phyloP scores from a whole-genome alignment of 169 alveolate species.

The Eimeria praecox region DNA sequence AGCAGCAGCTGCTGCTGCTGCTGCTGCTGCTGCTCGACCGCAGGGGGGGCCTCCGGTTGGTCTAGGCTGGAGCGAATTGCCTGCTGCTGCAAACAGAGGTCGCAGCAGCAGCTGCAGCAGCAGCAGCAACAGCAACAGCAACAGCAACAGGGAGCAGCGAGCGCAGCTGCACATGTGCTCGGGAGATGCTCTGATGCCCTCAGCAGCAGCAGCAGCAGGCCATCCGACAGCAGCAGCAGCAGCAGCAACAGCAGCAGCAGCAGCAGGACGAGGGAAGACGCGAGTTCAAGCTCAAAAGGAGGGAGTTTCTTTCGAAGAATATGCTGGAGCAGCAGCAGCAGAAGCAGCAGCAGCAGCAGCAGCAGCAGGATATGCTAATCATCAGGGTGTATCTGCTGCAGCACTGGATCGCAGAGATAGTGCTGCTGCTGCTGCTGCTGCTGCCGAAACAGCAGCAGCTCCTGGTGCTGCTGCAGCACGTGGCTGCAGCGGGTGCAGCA shows the following conservation, averaged over 20 bases:
- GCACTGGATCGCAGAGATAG: neutral
- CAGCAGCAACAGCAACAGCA: conserved; percentile 30
- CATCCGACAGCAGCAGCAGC: neutral
- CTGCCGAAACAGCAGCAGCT: conserved; percentile 12
- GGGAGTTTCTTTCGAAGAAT: neutral
- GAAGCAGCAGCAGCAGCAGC: neutral
- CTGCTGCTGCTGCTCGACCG: conserved; percentile 50
- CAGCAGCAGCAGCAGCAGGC: conserved; percentile 51
- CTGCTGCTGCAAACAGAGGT: neutral
- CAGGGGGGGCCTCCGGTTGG: neutral
- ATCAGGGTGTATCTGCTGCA: no score
- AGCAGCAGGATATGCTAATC: no score
- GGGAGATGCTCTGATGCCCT: neutral
- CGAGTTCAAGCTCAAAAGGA: neutral
- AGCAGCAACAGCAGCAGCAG: neutral
- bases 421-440: conserved; percentile 34
- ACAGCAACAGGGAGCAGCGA: conserved; percentile 12
- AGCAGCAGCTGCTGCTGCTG: conserved; percentile 29
- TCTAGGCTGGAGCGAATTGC: neutral
- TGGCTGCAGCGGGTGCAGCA: conserved; percentile 15
- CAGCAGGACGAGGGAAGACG: neutral
- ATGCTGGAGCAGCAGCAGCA: neutral
- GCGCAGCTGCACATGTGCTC: neutral
- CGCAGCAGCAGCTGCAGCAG: conserved; percentile 9
- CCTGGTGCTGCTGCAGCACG: conserved; percentile 22